Evolutionary conservation across 2,329 filamentous ascomycete species (phyloP).

Genomic region (Hymenoscyphus fraxineus): DNA sequence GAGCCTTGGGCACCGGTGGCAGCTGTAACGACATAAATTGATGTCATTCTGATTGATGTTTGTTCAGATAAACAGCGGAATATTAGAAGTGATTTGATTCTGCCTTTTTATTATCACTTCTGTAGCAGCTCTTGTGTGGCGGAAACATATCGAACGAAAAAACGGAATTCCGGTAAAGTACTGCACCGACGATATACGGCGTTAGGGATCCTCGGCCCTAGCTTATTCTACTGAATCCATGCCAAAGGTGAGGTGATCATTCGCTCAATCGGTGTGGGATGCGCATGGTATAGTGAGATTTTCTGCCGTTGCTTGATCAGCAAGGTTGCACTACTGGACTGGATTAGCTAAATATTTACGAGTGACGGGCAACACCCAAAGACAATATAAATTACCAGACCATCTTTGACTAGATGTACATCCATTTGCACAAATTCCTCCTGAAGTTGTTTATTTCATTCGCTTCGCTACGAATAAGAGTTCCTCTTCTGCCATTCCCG

Average conservation of each 20-base stretch:
- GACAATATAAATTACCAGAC: neutral
- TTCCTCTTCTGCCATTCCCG: neutral
- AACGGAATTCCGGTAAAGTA: neutral
- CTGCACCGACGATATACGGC: neutral
- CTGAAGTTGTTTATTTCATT: neutral
- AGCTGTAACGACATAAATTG: constrained; percentile 1
- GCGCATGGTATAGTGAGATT: neutral
- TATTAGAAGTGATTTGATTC: neutral
- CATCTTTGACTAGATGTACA: neutral
- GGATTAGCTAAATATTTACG: neutral
- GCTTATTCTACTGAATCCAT: neutral
- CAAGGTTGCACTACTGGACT: neutral
- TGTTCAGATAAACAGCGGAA: neutral
- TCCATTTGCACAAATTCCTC: neutral
- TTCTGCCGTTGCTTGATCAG: neutral
- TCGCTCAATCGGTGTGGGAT: neutral
- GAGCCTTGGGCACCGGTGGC: constrained; percentile 2
- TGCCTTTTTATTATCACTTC: neutral
- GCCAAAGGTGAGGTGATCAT: neutral
- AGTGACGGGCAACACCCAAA: neutral
- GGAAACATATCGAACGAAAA: neutral
- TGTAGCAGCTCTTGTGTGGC: neutral
- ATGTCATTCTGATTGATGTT: neutral
- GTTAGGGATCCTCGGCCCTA: neutral
- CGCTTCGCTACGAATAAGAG: neutral